Percentiles rank a stretch among this genome's conserved stretches.
phyloP scores from a whole-genome alignment of 2,329 filamentous ascomycete species.

The Hypocreales sp. region DNA sequence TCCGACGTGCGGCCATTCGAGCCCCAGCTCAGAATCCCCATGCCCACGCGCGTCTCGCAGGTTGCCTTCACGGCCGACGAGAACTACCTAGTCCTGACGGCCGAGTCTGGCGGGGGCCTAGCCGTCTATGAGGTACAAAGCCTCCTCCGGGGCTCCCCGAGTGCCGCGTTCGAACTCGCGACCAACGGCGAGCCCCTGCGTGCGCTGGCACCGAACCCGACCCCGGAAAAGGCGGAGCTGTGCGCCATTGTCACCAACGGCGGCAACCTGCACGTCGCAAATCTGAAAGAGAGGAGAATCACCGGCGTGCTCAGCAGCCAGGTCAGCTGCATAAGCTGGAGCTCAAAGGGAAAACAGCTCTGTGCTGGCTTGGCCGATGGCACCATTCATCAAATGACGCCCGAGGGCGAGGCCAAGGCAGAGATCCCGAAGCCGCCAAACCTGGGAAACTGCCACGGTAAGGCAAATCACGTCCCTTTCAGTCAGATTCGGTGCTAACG shows the following conservation, averaged over 20 bases:
- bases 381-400: conserved; percentile 67
- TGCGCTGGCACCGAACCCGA: conserved; percentile 67
- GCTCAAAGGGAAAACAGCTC: conserved; percentile 81
- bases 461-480: conserved; percentile 12
- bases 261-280: conserved; percentile 72
- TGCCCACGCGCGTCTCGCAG: conserved; percentile 69
- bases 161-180: conserved; percentile 57
- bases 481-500: not conserved
- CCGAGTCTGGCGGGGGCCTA: conserved; percentile 66
- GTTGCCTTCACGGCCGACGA: conserved; percentile 87
- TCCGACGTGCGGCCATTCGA: conserved; percentile 54
- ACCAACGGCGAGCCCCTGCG: conserved; percentile 64
- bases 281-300: conserved; percentile 53
- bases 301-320: conserved; percentile 52
- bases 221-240: conserved; percentile 52
- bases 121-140: conserved; percentile 66
- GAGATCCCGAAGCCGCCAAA: conserved; percentile 64
- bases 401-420: conserved; percentile 61
- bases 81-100: conserved; percentile 65
- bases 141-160: conserved; percentile 48
- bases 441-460: conserved; percentile 53
- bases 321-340: conserved; percentile 83
- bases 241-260: conserved; percentile 68
- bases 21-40: conserved; percentile 56
- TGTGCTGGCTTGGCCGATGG: conserved; percentile 76